Evolutionary conservation across 1,139 yeast species (phyloP).

Genomic region (Candida tropicalis): DNA sequence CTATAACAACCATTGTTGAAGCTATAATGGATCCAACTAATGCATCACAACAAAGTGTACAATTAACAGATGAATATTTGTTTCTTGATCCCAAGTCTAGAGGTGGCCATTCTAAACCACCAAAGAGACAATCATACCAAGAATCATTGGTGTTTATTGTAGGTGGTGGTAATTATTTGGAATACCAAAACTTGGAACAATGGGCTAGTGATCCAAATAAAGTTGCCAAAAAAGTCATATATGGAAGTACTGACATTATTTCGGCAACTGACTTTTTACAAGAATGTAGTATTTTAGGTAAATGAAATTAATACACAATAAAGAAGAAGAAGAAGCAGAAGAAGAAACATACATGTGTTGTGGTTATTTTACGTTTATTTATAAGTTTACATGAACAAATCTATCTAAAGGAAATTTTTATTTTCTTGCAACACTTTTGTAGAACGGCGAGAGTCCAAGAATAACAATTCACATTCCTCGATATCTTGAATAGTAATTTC

Average conservation of each 20-base stretch:
- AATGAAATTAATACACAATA: slow-evolving; percentile 4
- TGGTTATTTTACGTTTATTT: slow-evolving; percentile 1
- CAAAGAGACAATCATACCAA: slow-evolving; percentile 78
- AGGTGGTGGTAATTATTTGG: slow-evolving; percentile 96
- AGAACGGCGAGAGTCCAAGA: slow-evolving; percentile 88
- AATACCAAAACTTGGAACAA: slow-evolving; percentile 91
- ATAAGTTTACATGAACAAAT: neutral
- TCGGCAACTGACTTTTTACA: slow-evolving; percentile 76
- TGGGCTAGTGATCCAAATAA: slow-evolving; percentile 57
- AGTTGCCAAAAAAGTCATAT: slow-evolving; percentile 55
- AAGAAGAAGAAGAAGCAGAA: no score
- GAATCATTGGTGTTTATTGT: slow-evolving; percentile 89
- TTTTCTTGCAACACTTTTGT: slow-evolving; percentile 69
- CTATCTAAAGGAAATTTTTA: slow-evolving; percentile 46
- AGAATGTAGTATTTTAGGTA: slow-evolving; percentile 68
- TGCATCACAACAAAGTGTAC: slow-evolving; percentile 61
- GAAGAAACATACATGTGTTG: no score
- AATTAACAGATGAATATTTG: slow-evolving; percentile 83
- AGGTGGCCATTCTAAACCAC: slow-evolving; percentile 88
- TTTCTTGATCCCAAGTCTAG: slow-evolving; percentile 90
- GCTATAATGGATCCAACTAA: slow-evolving; percentile 83
- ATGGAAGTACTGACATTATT: slow-evolving; percentile 83
- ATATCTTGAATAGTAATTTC: slow-evolving; percentile 74
- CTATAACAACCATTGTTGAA: slow-evolving; percentile 88
- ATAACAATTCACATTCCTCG: slow-evolving; percentile 83